Base-by-base conservation (phyloP, 2,329 filamentous ascomycete genomes). In the Stachybotrys chartarum region DNA sequence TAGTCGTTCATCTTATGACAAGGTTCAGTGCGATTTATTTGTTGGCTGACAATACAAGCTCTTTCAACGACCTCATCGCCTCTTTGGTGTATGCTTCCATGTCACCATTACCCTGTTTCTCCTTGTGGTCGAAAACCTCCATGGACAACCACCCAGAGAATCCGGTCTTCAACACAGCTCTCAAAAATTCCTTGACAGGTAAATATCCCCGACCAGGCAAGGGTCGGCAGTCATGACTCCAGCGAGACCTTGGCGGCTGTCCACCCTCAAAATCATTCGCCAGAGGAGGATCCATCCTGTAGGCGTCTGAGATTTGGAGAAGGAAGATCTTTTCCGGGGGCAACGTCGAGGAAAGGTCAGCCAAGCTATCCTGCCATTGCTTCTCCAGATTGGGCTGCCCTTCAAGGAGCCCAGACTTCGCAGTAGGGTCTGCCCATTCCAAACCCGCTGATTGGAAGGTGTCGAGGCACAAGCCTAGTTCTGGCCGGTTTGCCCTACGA, bases 391-490 rank as follows among this genome's bases (percentile, higher is more conserved):
- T 73, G 3, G 77, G 70, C 12, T 68, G 64, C 1, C 71, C 68
- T 56, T 86, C 81, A 1, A 85, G 68, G 2, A 83, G 62, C 0
- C 88, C 87, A 0, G 81, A 84, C 1, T 68, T 54, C 0, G 85
- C 88, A 0, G 81, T 85, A 0, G 88, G 88, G 60, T 91, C 87
- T 0, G 76, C 88, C 79, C 82, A 91, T 65, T 92, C 87, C 1
- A 84, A 81, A 0, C 87, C 88, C 0, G 82, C 85, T 2, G 81
- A 86, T 65, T 92, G 87, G 71, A 92, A 92, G 0, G 87, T 91
- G 61, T 93, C 88, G 1, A 93, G 78, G 60, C 88, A 92, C 0
- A 92, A 72, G 0, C 88, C 88, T 11, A 91, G 75, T 58, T 92
- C 91, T 0, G 77, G 74, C 3, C 84, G 71, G 60, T 88, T 72